Conservation (phyloP, 208 protist genomes). For the Trypanosoma mega region DNA sequence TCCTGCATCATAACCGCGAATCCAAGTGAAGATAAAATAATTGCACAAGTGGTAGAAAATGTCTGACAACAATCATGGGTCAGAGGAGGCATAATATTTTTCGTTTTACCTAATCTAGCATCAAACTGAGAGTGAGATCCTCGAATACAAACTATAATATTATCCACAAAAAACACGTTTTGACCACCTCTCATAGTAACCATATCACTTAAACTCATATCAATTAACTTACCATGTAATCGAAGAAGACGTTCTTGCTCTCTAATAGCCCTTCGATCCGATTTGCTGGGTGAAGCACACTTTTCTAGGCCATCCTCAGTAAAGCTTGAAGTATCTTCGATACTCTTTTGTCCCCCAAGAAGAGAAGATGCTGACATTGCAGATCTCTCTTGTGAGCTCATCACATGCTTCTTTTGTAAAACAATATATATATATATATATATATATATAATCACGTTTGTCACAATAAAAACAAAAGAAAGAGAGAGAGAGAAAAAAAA, state of each 20-base stretch:
- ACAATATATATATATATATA: conserved; percentile 3
- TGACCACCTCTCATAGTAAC: conserved; percentile 28
- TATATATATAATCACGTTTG: conserved; percentile 15
- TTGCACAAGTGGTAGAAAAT: conserved; percentile 73
- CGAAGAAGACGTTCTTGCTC: conserved; percentile 62
- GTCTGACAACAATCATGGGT: conserved; percentile 88
- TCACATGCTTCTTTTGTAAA: conserved; percentile 10
- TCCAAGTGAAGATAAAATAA: conserved; percentile 75
- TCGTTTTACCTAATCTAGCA: conserved; percentile 45
- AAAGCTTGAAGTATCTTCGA: conserved; percentile 5
- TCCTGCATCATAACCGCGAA: conserved; percentile 62
- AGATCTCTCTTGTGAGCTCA: conserved; percentile 21
- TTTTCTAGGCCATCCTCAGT: background rate
- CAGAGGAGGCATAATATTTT: conserved; percentile 58
- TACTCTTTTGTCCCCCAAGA: conserved; percentile 5
- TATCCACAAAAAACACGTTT: conserved; percentile 49
- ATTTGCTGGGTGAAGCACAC: background rate
- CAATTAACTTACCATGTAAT: conserved; percentile 57
- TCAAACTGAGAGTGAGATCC: conserved; percentile 86
- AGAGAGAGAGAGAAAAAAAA: conserved; percentile 12
- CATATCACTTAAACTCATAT: conserved; percentile 65
- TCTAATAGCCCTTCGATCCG: conserved; percentile 23
- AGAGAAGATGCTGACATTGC: conserved; percentile 14
- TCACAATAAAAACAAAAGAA: conserved; percentile 4
- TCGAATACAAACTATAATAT: conserved; percentile 57